These are phyloP conservation scores for Kodamaea sp. DNA, from an alignment of 1,139 yeast genomes.

Conservation along the genomic window DNA sequence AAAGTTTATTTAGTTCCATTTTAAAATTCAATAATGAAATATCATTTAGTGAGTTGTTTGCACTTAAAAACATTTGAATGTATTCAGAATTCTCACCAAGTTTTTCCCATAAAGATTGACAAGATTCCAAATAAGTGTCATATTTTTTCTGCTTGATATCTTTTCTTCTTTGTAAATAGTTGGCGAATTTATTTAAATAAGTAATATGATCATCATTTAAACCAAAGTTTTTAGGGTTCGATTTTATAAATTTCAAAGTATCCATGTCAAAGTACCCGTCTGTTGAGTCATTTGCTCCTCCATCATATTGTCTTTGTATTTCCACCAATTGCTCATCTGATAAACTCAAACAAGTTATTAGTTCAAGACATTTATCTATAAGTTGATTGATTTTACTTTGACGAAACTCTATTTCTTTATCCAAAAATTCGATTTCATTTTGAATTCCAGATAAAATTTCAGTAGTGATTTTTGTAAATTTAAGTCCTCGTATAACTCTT, in stretches of 20 bases:
- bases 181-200: constrained; percentile 29
- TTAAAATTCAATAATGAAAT: constrained; percentile 39
- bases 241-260: constrained; percentile 33
- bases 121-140: constrained; percentile 31
- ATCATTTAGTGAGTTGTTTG: constrained; percentile 39
- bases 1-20: constrained; percentile 55
- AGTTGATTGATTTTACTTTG: constrained; percentile 21
- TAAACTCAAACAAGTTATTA: constrained; percentile 28
- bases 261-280: constrained; percentile 33
- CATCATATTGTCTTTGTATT: constrained; percentile 30
- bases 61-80: constrained; percentile 32
- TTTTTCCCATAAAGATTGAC: constrained; percentile 49
- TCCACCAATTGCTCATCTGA: constrained; percentile 33
- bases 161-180: constrained; percentile 26
- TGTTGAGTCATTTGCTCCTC: constrained; percentile 14
- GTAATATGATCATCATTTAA: constrained; percentile 33
- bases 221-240: constrained; percentile 42
- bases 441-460: constrained; percentile 25
- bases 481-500: constrained; percentile 32
- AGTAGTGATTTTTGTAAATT: constrained; percentile 36
- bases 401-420: constrained; percentile 26
- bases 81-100: constrained; percentile 41
- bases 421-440: constrained; percentile 26
- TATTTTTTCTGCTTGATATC: constrained; percentile 33
- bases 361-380: constrained; percentile 26